Percentiles rank a stretch among this genome's conserved stretches.
Conservation (phyloP, 352 stramenopile genomes). For the Globisporangium radiosum region DNA sequence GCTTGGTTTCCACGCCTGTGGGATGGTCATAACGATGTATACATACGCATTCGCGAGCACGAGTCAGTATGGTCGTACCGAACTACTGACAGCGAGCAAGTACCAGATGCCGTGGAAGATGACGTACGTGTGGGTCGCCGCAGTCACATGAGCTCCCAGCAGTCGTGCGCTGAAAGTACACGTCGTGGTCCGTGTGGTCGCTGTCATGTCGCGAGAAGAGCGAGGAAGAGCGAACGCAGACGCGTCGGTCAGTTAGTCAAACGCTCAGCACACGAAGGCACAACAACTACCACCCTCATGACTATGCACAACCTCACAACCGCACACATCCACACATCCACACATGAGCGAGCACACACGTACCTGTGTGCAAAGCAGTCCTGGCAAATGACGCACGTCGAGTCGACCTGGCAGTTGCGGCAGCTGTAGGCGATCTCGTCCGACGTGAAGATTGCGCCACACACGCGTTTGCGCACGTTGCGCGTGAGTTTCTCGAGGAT, state of each 20-base stretch:
- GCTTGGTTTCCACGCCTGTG: constrained; percentile 65
- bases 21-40: neutral
- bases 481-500: constrained; percentile 59
- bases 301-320: too few species aligned
- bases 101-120: neutral
- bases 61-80: neutral
- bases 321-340: too few species aligned
- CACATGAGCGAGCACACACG: neutral
- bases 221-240: too few species aligned
- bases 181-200: constrained; percentile 72
- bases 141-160: constrained; percentile 84
- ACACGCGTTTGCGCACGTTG: constrained; percentile 65
- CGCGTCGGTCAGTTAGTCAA: too few species aligned
- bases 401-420: constrained; percentile 81
- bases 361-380: constrained; percentile 81
- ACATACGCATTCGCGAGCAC: neutral
- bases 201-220: constrained; percentile 7
- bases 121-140: constrained; percentile 66
- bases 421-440: constrained; percentile 87
- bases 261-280: too few species aligned
- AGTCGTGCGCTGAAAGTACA: constrained; percentile 85
- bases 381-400: constrained; percentile 83
- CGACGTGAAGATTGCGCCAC: constrained; percentile 75
- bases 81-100: neutral
- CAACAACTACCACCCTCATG: too few species aligned